Evolutionary conservation across 2,329 filamentous ascomycete genomes (phyloP).

Genomic region (Lecanosticta acicola): DNA sequence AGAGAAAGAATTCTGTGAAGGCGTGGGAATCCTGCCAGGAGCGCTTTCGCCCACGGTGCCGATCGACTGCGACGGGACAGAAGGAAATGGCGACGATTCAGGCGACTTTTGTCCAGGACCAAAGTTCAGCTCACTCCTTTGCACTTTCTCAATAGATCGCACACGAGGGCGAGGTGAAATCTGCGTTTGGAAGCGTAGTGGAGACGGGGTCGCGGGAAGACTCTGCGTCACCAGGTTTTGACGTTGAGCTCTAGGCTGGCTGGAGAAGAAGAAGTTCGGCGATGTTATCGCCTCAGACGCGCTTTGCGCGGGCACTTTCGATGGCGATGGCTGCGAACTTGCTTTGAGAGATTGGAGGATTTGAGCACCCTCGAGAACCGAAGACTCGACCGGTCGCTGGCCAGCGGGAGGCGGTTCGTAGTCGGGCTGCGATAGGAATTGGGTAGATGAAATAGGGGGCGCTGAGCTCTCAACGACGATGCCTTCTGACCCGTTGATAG

Average conservation of each 20-base stretch:
- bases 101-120: too few relatives aligned
- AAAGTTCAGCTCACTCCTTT: too few relatives aligned
- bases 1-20: slow-evolving; percentile 2
- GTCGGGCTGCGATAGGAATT: slow-evolving; percentile 10
- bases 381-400: slow-evolving; percentile 12
- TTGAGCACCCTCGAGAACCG: neutral
- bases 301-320: neutral
- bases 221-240: too few relatives aligned
- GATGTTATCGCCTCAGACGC: neutral
- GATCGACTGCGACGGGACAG: slow-evolving; percentile 20
- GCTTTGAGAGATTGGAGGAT: neutral
- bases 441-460: slow-evolving; percentile 2
- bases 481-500: neutral
- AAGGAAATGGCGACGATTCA: slow-evolving; percentile 18
- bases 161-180: neutral
- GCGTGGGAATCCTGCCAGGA: slow-evolving; percentile 1
- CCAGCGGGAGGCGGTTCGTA: slow-evolving; percentile 16
- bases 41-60: slow-evolving; percentile 24
- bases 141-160: too few relatives aligned
- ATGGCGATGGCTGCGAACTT: neutral
- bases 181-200: neutral
- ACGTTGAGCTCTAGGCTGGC: neutral
- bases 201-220: too few relatives aligned
- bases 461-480: slow-evolving; percentile 3
- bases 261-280: neutral